These are phyloP conservation scores for Clonostachys byssicola DNA, from an alignment of 2,329 filamentous ascomycete species.

Conservation along the genomic window DNA sequence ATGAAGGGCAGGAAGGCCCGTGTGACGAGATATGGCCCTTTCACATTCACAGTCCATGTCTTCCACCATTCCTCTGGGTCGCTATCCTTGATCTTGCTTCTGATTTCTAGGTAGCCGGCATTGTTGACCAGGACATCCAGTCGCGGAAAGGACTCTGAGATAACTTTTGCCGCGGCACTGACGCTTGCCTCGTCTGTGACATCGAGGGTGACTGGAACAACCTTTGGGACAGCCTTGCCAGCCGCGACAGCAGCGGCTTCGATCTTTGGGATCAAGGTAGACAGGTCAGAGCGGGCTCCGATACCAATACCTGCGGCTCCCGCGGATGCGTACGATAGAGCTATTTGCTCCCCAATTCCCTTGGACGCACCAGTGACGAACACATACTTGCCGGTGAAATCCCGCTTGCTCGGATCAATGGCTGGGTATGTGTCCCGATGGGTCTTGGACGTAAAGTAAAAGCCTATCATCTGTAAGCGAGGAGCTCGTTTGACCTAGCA, in stretches of 20 bases:
- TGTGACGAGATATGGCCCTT: slow-evolving; percentile 37
- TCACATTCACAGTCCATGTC: slow-evolving; percentile 29
- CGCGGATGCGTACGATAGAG: slow-evolving; percentile 50
- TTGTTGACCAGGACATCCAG: slow-evolving; percentile 34
- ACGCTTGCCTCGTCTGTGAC: slow-evolving; percentile 26
- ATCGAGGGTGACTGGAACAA: slow-evolving; percentile 35
- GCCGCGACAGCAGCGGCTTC: slow-evolving; percentile 14
- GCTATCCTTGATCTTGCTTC: slow-evolving; percentile 23
- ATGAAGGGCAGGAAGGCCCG: slow-evolving; percentile 41
- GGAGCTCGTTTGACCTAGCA: not conserved
- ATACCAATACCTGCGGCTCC: slow-evolving; percentile 48
- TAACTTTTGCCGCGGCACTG: slow-evolving; percentile 2
- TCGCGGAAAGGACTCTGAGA: slow-evolving; percentile 27
- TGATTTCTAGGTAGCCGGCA: slow-evolving; percentile 27
- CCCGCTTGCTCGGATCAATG: not conserved
- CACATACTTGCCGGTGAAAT: too few species aligned
- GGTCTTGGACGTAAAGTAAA: not conserved
- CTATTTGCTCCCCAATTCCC: slow-evolving; percentile 43
- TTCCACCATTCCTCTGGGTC: slow-evolving; percentile 36
- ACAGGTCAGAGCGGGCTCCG: slow-evolving; percentile 43
- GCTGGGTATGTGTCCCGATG: not conserved
- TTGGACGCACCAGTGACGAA: too few species aligned
- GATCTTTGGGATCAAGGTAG: slow-evolving; percentile 15
- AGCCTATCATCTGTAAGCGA: not conserved
- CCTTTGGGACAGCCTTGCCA: slow-evolving; percentile 16